Evolutionary conservation across 805 yeast species (phyloP), one percentile per base, ranked within the genome.

Genomic region (Cyberlindnera lachancei): DNA sequence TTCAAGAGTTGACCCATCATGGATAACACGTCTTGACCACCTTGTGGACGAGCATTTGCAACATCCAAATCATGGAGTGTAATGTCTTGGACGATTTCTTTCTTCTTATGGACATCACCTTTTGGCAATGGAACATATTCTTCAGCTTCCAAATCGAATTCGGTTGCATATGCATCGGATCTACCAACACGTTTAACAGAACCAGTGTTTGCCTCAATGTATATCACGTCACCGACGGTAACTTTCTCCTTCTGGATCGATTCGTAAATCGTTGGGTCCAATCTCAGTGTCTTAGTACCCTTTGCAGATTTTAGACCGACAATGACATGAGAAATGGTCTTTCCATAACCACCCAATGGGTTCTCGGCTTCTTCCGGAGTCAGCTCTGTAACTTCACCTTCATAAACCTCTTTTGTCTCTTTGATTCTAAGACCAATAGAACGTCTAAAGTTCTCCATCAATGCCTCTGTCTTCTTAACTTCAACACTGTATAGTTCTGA

Each of bases 81-180:
- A 27, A 92, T 96, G 47, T 92, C 96, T 64, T 92, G 99, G 15
- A 92, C 95, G 48, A 90, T 87, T 61, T 92, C 97, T 58, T 92
- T 92, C 70, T 92, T 87, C 57, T 90, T 88, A 66, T 92, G 98
- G 27, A 92, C 95, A 59, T 92, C 99, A 33, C 98, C 98, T 64
- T 92, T 94, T 40, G 99, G 99, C 49, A 94, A 70, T 26, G 98
- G 96, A 15, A 92, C 97, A 59, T 92, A 92, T 62, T 92, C 97
- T 62, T 94, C 96, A 18, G 97, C 96, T 68, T 92, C 97, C 38
- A 94, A 73, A 60, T 92, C 99, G 50, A 88, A 92, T 63, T 92
- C 99, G 8, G 98, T 87, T 16, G 98, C 96, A 52, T 87, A 87
- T 0, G 96, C 96, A 58, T 92, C 97, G n/a, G 95, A 83, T 58